Evolutionary conservation across 495 filamentous ascomycete species (phyloP).

Genomic region (Penicillium roqueforti): DNA sequence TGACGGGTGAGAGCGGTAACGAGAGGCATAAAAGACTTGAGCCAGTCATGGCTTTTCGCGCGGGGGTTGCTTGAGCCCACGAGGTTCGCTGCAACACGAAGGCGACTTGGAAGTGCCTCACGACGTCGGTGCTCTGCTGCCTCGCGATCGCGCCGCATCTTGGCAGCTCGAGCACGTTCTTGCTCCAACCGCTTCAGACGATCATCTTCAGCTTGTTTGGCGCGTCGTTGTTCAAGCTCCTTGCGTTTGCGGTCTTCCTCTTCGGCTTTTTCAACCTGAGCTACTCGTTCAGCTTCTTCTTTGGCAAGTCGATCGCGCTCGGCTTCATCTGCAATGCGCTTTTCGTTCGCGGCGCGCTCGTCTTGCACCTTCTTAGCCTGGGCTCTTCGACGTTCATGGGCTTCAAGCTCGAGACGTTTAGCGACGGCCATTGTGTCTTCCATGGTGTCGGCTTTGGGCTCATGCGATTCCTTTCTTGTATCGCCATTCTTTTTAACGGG

Average conservation of each 20-base stretch:
- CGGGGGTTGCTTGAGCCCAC: constrained; percentile 45
- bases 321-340: constrained; percentile 39
- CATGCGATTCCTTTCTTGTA: constrained; percentile 26
- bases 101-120: constrained; percentile 51
- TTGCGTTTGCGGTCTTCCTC: constrained; percentile 51
- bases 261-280: constrained; percentile 45
- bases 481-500: constrained; percentile 26
- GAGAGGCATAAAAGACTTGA: constrained; percentile 50
- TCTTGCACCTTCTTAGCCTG: constrained; percentile 19
- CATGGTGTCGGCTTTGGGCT: constrained; percentile 23
- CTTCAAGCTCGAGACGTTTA: constrained; percentile 35
- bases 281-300: constrained; percentile 42
- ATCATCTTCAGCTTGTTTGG: constrained; percentile 53
- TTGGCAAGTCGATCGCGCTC: constrained; percentile 42
- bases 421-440: constrained; percentile 31
- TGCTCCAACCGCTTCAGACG: constrained; percentile 50
- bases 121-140: constrained; percentile 54
- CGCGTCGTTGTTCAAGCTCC: constrained; percentile 49
- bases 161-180: constrained; percentile 51
- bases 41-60: constrained; percentile 41
- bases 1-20: constrained; percentile 47
- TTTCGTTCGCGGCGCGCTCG: constrained; percentile 24
- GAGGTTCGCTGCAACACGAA: constrained; percentile 47
- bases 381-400: constrained; percentile 37
- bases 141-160: constrained; percentile 48